phyloP scores from a whole-genome alignment of 257 asterid species.

The Fraxinus cuspidata region DNA sequence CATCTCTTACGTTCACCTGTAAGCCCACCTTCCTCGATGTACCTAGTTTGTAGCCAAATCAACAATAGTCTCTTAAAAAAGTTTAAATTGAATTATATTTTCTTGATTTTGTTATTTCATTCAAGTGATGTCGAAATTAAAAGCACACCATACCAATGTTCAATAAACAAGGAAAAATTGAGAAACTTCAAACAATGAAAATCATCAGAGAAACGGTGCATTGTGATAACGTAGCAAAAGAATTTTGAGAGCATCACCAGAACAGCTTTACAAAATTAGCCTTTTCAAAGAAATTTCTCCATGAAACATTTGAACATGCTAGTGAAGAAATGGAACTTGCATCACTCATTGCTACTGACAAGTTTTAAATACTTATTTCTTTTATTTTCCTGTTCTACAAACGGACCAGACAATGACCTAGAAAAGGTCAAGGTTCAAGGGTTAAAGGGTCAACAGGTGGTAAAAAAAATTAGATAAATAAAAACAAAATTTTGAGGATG shows the following conservation, averaged over 20 bases:
- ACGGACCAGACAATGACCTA: neutral
- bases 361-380: slow-evolving; percentile 11
- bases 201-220: slow-evolving; percentile 5
- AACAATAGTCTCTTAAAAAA: slow-evolving; percentile 27
- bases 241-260: slow-evolving; percentile 14
- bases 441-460: neutral
- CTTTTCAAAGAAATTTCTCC: slow-evolving; percentile 8
- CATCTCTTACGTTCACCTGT: slow-evolving; percentile 97
- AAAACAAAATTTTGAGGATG: neutral
- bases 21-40: slow-evolving; percentile 93
- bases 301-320: neutral
- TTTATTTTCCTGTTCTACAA: neutral
- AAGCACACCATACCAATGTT: neutral
- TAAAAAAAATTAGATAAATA: neutral
- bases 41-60: slow-evolving; percentile 59
- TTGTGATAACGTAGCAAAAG: slow-evolving; percentile 21
- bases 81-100: slow-evolving; percentile 1
- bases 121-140: slow-evolving; percentile 9
- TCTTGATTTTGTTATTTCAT: slow-evolving; percentile 13
- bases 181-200: neutral
- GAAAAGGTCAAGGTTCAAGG: neutral
- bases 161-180: neutral
- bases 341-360: neutral
- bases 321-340: neutral
- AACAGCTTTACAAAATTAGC: slow-evolving; percentile 15